Conservation (phyloP, 108 stramenopile genomes). For the Chaetoceros muelleri region DNA sequence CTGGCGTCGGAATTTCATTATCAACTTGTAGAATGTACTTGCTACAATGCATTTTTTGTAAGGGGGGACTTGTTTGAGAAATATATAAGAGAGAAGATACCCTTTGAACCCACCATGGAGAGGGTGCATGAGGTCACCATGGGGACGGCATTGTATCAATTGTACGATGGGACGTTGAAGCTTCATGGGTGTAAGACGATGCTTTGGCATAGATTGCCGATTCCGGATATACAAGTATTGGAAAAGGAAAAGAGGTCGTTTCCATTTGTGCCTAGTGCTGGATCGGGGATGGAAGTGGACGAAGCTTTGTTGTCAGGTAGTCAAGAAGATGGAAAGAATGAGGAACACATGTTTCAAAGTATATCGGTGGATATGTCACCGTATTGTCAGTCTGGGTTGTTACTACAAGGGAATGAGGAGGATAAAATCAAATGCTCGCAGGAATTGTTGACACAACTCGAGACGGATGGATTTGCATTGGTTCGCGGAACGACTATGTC, state of each 20-base stretch:
- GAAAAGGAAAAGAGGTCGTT: constrained; percentile 29
- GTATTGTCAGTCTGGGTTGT: constrained; percentile 16
- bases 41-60: constrained; percentile 79
- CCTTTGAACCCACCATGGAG: constrained; percentile 47
- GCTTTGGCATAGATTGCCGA: constrained; percentile 64
- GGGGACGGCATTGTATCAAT: constrained; percentile 68
- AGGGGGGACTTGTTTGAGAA: constrained; percentile 24
- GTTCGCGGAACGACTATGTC: constrained; percentile 29
- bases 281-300: too few species aligned
- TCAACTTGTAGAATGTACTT: constrained; percentile 54
- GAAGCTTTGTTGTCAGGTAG: background rate
- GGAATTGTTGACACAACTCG: constrained; percentile 23
- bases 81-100: constrained; percentile 28
- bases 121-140: constrained; percentile 54
- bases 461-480: constrained; percentile 42
- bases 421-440: constrained; percentile 16
- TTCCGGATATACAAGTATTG: constrained; percentile 60
- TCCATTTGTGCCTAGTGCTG: constrained; percentile 53
- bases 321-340: constrained; percentile 3
- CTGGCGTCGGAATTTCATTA: constrained; percentile 38
- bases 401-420: background rate
- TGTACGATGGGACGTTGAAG: constrained; percentile 76
- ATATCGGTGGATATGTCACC: constrained; percentile 33
- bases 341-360: constrained; percentile 2
- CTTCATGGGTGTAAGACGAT: constrained; percentile 60